Conservation (phyloP, 73 alveolate species). For the Effrenium voratum region DNA sequence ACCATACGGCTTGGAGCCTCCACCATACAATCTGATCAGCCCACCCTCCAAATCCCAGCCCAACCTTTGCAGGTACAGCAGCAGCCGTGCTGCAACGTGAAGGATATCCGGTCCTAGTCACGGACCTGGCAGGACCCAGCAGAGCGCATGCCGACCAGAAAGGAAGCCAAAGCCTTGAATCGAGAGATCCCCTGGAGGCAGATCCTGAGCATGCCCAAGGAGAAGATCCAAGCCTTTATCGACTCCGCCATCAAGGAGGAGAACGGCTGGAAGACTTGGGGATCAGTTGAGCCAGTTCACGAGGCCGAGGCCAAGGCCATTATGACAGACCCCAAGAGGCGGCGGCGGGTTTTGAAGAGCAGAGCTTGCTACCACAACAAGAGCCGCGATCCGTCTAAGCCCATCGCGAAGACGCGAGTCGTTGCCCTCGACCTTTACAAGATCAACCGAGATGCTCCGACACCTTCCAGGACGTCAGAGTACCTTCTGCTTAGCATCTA, state of each 20-base stretch:
- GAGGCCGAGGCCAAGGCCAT: not conserved
- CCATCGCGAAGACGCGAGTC: not conserved
- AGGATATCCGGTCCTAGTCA: not conserved
- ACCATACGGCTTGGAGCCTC: not conserved
- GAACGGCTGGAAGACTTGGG: not conserved
- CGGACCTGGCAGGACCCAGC: not conserved
- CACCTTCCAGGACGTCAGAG: constrained; percentile 5
- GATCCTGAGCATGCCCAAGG: not conserved
- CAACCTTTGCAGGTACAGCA: not conserved
- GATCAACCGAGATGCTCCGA: constrained; percentile 16
- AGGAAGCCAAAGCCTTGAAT: constrained; percentile 7
- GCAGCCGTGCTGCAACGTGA: not conserved
- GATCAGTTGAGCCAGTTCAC: not conserved
- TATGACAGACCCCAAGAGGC: not conserved
- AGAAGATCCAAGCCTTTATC: not conserved
- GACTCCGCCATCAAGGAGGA: constrained; percentile 2
- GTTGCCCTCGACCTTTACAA: not conserved
- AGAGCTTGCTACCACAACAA: constrained; percentile 22
- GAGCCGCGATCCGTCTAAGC: not conserved
- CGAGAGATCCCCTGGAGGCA: constrained; percentile 43
- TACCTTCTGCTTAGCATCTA: not conserved
- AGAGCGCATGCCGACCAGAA: not conserved
- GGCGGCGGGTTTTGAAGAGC: not conserved
- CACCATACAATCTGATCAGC: not conserved
- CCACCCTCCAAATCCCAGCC: not conserved